Percentiles rank a stretch among this genome's conserved stretches.
These are phyloP conservation scores for Arctium minus DNA, from an alignment of 129 eudicot species.

Conservation along the genomic window DNA sequence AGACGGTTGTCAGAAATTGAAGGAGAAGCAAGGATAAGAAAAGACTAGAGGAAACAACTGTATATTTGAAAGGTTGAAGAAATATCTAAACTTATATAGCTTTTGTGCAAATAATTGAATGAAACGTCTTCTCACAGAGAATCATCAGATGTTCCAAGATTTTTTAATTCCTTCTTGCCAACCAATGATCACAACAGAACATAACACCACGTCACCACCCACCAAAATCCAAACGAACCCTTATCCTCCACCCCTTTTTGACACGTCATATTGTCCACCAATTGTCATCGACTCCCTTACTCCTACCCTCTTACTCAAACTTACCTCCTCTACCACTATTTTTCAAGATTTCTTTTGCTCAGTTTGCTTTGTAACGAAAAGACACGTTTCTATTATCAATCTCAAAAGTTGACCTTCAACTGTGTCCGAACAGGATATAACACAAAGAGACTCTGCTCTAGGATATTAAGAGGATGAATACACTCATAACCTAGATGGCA, in stretches of 20 bases:
- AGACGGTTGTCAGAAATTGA: not conserved
- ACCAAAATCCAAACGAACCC: no score
- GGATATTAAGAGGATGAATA: no score
- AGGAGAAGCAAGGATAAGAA: not conserved
- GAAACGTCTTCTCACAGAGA: not conserved
- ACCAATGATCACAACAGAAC: not conserved
- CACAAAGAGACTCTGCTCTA: no score
- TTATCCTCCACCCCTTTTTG: no score
- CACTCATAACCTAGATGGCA: not conserved
- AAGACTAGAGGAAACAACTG: not conserved
- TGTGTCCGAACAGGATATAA: not conserved
- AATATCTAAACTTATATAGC: not conserved
- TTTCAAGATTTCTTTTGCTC: no score
- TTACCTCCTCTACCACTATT: no score
- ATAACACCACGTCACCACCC: not conserved
- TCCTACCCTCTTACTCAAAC: not conserved
- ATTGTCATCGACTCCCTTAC: not conserved
- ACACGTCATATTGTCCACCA: not conserved
- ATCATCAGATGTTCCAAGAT: not conserved
- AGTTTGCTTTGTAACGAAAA: no score
- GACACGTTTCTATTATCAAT: no score
- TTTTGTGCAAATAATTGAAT: not conserved
- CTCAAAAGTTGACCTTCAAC: not conserved
- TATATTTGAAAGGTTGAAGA: not conserved
- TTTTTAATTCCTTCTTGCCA: not conserved